Conservation (phyloP, 495 filamentous ascomycete species). For the Xylaria intraflava region DNA sequence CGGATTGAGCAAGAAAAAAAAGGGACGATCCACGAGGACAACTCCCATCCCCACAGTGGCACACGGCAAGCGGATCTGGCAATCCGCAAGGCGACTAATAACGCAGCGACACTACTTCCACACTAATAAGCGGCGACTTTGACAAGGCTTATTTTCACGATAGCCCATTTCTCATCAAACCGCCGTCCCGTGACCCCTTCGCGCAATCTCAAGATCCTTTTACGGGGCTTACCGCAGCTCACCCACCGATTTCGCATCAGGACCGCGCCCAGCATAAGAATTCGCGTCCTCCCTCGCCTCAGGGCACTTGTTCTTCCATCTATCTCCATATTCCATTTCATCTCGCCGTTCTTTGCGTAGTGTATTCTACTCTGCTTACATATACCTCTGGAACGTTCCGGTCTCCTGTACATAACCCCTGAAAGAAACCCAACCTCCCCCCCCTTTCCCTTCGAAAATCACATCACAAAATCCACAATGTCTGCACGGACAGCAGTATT, state of each 20-base stretch:
- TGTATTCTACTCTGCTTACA: background rate
- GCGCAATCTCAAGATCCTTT: slow-evolving; percentile 12
- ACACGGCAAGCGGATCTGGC: slow-evolving; percentile 14
- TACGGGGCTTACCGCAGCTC: slow-evolving; percentile 1
- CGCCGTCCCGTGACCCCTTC: slow-evolving; percentile 4
- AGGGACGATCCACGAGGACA: slow-evolving; percentile 7
- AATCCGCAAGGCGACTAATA: slow-evolving; percentile 10
- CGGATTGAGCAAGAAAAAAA: background rate
- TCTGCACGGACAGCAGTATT: slow-evolving; percentile 31
- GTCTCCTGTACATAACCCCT: too few relatives aligned
- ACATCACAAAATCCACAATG: slow-evolving; percentile 28
- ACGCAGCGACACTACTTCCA: background rate
- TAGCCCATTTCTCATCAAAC: slow-evolving; percentile 15
- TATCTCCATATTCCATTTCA: slow-evolving; percentile 4
- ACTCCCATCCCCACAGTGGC: slow-evolving; percentile 8
- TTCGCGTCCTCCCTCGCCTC: slow-evolving; percentile 2
- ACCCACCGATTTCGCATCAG: slow-evolving; percentile 11
- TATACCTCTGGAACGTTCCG: too few relatives aligned
- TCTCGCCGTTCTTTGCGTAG: background rate
- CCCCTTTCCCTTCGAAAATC: background rate
- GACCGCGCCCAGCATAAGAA: slow-evolving; percentile 6
- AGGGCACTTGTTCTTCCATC: background rate
- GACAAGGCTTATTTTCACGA: slow-evolving; percentile 8
- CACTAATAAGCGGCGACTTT: background rate
- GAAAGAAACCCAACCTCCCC: background rate